phyloP scores from a whole-genome alignment of 2,329 filamentous ascomycete genomes.

The Pseudodiploospora longispora region DNA sequence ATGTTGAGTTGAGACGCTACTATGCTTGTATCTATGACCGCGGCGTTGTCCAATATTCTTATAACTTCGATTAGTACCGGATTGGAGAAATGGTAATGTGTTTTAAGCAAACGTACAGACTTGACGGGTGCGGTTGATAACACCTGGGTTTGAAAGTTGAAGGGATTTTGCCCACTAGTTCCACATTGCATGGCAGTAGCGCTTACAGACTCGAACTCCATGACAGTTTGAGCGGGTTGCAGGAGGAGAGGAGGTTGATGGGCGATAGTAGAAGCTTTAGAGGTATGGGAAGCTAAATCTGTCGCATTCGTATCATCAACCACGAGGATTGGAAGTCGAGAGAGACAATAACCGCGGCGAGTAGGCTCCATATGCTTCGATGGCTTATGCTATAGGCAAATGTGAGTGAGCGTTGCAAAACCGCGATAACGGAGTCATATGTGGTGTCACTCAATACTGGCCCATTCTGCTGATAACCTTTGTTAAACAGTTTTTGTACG shows the following conservation, averaged over 20 bases:
- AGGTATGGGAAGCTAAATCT: neutral
- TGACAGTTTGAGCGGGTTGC: slow-evolving; percentile 18
- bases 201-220: slow-evolving; percentile 9
- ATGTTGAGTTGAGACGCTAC: slow-evolving; percentile 77
- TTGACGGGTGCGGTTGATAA: slow-evolving; percentile 70
- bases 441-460: too few species aligned
- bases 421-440: neutral
- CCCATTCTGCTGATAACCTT: too few species aligned
- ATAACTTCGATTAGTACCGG: slow-evolving; percentile 5
- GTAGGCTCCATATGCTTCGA: neutral
- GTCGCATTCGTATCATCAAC: slow-evolving; percentile 14
- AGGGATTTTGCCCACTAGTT: slow-evolving; percentile 53
- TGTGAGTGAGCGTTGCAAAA: neutral
- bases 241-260: slow-evolving; percentile 2
- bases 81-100: neutral
- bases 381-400: neutral
- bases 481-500: neutral
- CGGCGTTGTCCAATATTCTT: slow-evolving; percentile 85
- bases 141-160: slow-evolving; percentile 87
- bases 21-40: slow-evolving; percentile 97
- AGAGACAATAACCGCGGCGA: neutral
- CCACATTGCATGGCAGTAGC: slow-evolving; percentile 13
- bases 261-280: neutral
- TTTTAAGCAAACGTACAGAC: slow-evolving; percentile 47
- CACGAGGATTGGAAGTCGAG: slow-evolving; percentile 8